phyloP scores from a whole-genome alignment of 192 early-diverging fungal genomes.

The Entrophospora sp. region DNA sequence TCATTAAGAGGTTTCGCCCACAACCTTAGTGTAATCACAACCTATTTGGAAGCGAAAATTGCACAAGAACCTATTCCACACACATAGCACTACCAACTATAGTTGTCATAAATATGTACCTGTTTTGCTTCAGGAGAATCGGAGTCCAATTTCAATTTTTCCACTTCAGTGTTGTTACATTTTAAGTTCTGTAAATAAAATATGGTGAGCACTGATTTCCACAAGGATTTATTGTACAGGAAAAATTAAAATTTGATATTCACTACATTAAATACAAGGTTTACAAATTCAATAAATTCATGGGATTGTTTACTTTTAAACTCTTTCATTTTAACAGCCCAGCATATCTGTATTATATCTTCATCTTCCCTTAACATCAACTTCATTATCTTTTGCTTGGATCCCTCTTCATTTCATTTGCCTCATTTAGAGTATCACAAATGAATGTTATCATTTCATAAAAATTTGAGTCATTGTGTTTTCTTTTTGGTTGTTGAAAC shows the following conservation, averaged over 20 bases:
- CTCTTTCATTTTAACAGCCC: slow-evolving; percentile 1
- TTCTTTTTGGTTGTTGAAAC: neutral
- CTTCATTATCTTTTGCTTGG: slow-evolving; percentile 11
- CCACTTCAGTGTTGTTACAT: neutral
- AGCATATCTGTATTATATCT: slow-evolving; percentile 1
- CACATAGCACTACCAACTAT: neutral
- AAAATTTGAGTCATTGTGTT: neutral
- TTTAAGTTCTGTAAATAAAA: slow-evolving; percentile 13
- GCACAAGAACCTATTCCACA: neutral
- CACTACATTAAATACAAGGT: neutral
- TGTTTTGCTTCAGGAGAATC: neutral
- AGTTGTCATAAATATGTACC: neutral
- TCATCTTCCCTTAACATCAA: slow-evolving; percentile 5
- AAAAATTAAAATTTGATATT: neutral
- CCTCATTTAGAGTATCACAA: slow-evolving; percentile 4
- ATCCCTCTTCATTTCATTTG: slow-evolving; percentile 1
- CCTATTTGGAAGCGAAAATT: neutral
- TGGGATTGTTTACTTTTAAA: neutral
- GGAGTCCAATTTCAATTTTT: slow-evolving; percentile 1
- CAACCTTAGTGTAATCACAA: too few relatives aligned
- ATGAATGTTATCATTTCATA: slow-evolving; percentile 12
- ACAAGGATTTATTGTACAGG: neutral
- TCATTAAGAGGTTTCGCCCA: too few relatives aligned
- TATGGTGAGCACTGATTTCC: neutral
- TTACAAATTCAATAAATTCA: slow-evolving; percentile 1